Evolutionary conservation across 192 early-diverging fungal species (phyloP), one percentile per base, ranked within the genome.

Genomic region (Powellomyces hirtus): DNA sequence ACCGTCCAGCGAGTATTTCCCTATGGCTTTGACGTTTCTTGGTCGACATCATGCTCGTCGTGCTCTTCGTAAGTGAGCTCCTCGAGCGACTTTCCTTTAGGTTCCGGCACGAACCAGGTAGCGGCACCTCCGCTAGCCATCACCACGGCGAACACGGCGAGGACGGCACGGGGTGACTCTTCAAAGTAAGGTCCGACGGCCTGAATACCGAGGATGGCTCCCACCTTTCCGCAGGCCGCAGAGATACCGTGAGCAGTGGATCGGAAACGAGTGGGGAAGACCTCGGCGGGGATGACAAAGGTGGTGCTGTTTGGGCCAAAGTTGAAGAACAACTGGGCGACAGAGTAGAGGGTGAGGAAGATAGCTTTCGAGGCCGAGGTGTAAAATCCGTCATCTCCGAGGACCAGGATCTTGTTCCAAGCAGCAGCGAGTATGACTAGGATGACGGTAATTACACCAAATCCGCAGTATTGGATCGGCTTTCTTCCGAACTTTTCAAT

Each of bases 261-360:
- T 56, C 90, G 83, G 33, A 91, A 84, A 44, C 84, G 82, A 10
- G 90, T 89, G 26, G 90, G 91, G 79, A 91, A 90, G 34, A 88
- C 75, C 62, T 83, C 82, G 30, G 71, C 90, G 59, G 91, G 91
- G 61, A 91, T 79, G 59, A 93, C 84, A 57, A 93, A 92, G 27
- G 90, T 91, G 40, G 95, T 98, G 20, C 81, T 69, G 78, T 98
- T 98, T 57, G 96, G 96, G 6, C 96, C 96, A 84, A 93, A 96
- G 85, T 97, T 94, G 84, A 90, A 91, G 84, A 95, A 79, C 71
- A 83, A 77, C 62, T 81, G 74, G 38, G 79, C 78, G 44, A 75
- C 52, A 10, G 77, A 72, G 73, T 71, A 84, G 44, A 84, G 37
- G 50, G 68, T 64, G 53, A 84, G 38, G 73, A 86, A 86, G 64